Percentiles rank a stretch among this genome's conserved stretches.
These are phyloP conservation scores for Ustilaginoidea virens DNA, from an alignment of 2,329 filamentous ascomycete species.

Conservation along the genomic window DNA sequence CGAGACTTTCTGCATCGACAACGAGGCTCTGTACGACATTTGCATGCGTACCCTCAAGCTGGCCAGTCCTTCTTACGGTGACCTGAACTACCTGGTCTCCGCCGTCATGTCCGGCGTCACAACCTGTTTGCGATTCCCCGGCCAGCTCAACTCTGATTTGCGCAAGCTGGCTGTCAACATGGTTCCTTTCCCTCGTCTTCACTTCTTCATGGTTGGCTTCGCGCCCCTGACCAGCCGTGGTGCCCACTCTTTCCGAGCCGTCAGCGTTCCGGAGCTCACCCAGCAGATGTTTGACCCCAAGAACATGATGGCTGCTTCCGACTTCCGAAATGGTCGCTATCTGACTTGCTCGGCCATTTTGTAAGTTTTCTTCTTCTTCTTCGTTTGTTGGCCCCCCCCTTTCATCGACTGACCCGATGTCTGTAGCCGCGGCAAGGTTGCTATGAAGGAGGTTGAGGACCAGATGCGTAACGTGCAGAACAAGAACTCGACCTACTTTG, in stretches of 20 bases:
- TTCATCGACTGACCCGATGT: slow-evolving; percentile 4
- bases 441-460: slow-evolving; percentile 99
- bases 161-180: slow-evolving; percentile 99
- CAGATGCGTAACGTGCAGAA: slow-evolving; percentile 99
- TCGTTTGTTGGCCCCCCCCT: neutral
- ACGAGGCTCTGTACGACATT: slow-evolving; percentile 99
- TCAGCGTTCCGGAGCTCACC: slow-evolving; percentile 94
- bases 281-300: slow-evolving; percentile 99
- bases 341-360: slow-evolving; percentile 99
- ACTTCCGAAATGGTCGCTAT: slow-evolving; percentile 99
- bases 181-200: slow-evolving; percentile 98
- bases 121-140: slow-evolving; percentile 96
- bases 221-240: slow-evolving; percentile 81
- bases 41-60: slow-evolving; percentile 99
- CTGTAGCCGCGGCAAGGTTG: slow-evolving; percentile 84
- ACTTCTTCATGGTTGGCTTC: slow-evolving; percentile 99
- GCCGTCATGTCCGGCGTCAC: slow-evolving; percentile 99
- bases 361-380: slow-evolving; percentile 29
- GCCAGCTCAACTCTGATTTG: slow-evolving; percentile 98
- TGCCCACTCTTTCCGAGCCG: slow-evolving; percentile 89
- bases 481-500: slow-evolving; percentile 99
- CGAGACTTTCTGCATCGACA: slow-evolving; percentile 99
- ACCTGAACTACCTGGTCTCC: slow-evolving; percentile 98
- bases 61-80: slow-evolving; percentile 93
- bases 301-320: slow-evolving; percentile 99